Percentiles rank a stretch among this genome's conserved stretches.
Conservation (phyloP, 352 stramenopile species). For the Globisporangium lucens region DNA sequence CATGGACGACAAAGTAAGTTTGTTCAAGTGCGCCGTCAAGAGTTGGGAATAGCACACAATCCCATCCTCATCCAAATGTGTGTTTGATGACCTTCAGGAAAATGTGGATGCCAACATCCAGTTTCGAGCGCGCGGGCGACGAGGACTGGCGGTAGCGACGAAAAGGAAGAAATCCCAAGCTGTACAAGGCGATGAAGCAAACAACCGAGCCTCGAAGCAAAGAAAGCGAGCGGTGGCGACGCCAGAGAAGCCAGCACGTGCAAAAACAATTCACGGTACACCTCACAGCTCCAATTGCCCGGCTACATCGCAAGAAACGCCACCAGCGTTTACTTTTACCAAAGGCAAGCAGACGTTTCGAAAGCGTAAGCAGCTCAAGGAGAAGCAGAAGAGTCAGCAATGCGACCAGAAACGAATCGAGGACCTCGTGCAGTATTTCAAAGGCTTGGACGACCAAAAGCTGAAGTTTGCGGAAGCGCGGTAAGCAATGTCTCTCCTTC, state of each 20-base stretch:
- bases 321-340: slow-evolving; percentile 51
- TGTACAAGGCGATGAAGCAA: neutral
- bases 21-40: neutral
- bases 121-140: neutral
- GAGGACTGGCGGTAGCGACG: neutral
- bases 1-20: neutral
- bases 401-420: slow-evolving; percentile 49
- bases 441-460: slow-evolving; percentile 49
- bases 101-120: slow-evolving; percentile 11
- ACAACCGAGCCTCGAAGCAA: slow-evolving; percentile 1
- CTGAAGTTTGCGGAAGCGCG: slow-evolving; percentile 37
- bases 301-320: slow-evolving; percentile 31
- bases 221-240: neutral
- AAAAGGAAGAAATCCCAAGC: neutral
- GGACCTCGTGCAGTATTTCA: slow-evolving; percentile 63
- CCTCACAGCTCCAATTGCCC: slow-evolving; percentile 17
- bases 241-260: neutral
- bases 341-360: slow-evolving; percentile 42
- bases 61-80: neutral
- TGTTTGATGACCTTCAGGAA: slow-evolving; percentile 7
- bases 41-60: neutral
- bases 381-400: slow-evolving; percentile 31
- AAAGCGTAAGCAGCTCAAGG: slow-evolving; percentile 29
- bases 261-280: neutral
- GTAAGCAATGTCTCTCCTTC: neutral